Evolutionary conservation across 2,329 filamentous ascomycete genomes (phyloP), one percentile per base, ranked within the genome.

Genomic region (Metarhizium anisopliae): DNA sequence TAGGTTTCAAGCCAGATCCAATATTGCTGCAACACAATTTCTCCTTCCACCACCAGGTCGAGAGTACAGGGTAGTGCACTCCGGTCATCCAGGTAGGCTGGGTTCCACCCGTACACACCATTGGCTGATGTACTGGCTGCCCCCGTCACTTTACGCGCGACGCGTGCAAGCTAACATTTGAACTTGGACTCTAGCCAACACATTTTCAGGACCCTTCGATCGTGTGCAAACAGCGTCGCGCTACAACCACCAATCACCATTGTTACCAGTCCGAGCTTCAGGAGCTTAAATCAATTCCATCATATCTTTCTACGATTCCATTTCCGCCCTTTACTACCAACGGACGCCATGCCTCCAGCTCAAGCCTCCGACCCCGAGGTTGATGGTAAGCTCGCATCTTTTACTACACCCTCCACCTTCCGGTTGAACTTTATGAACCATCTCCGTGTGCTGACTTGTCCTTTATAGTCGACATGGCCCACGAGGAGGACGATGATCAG

Each of bases 401-500:
- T 51, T 14, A 42, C n/a, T 38, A 14, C 36, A 29, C 14, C 14
- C 13, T 42, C 20, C 6, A 29, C 43, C n/a, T 30, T 6, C 14
- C 30, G 47, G 16, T 25, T 14, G 13, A 32, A 10, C 30, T n/a
- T 16, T 30, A 40, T 18, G 47, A 8, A 29, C 20, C 42, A 6
- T 36, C 47, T 8, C 45, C n/a, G 14, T 47, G n/a, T 40, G 47
- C 61, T 57, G 47, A 58, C 45, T 56, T 57, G 16, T 30, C 56
- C 45, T 35, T 32, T 8, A 50, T 57, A 73, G 70, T 71, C 58
- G 69, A 73, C 1, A 70, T 72, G 69, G 62, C 57, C 50, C 80
- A 84, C 59, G 86, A 91, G 57, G 87, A 89, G 54, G 85, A 89
- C 57, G 79, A 86, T 68, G 80, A 89, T 67, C 74, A 83, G 62